Base-by-base conservation (phyloP, 2,329 filamentous ascomycete genomes). In the Cyphellophora europaea region DNA sequence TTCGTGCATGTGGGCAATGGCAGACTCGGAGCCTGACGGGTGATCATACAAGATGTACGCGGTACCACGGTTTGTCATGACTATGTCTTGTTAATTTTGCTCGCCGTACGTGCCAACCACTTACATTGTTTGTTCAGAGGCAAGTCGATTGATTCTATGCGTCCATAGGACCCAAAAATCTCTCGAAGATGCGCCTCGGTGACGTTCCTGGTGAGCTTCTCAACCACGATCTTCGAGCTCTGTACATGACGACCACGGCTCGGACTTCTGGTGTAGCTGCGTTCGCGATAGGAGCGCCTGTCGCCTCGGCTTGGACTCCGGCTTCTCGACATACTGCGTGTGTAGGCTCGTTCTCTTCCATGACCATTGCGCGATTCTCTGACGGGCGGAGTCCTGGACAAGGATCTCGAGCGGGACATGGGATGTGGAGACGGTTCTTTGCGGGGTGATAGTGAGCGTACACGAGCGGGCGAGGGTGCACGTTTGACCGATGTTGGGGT, bases 1-100 rank as follows among this genome's bases (percentile, higher is more conserved):
- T 63, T 98, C 91, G 59, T 98, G 91, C 91, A 98, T 96, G 56
- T 93, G 84, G 12, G 88, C 77, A 49, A 95, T 93, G 17, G 91
- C 91, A 11, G 77, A 70, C 60, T 95, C 86, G 15, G 91, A 89
- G 44, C 89, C 82, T 32, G 74, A 68, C 45, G 87, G 75, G 46
- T 81, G 71, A 35, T 77, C 67, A 60, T 82, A 98, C 27, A 94
- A 70, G 44, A 96, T 87, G 57, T 95, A 96, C 19, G 89, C 91
- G 17, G 86, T 93, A 30, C 91, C 89, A 38, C 89, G 80, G 53
- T 96, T 96, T 35, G 79, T 87, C 57, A 83, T 81, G 66, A 83
- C 85, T 91, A 51, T 42, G 25, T 31, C 38, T 37, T 15, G 31
- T 23, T 32, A 13, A 14, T n/a, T n/a, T 25, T 25, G 21, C 21